Evolutionary conservation across 2,329 filamentous ascomycete species (phyloP).

Genomic region (Alternaria sp.): DNA sequence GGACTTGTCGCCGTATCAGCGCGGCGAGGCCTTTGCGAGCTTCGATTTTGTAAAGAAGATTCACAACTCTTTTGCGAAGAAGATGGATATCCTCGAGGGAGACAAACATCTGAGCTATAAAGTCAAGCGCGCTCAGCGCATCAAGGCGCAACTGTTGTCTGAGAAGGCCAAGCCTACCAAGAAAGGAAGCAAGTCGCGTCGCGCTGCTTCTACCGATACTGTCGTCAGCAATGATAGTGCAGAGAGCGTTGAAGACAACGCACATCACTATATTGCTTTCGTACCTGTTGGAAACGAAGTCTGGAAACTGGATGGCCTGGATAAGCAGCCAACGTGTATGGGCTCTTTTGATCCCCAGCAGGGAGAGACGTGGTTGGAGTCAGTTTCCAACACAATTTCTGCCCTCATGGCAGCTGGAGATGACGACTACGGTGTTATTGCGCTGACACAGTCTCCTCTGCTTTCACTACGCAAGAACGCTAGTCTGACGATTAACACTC

Average conservation of each 20-base stretch:
- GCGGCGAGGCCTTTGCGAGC: constrained; percentile 77
- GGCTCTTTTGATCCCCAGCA: constrained; percentile 48
- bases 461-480: constrained; percentile 55
- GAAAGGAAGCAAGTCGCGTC: constrained; percentile 51
- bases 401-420: constrained; percentile 72
- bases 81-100: constrained; percentile 68
- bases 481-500: constrained; percentile 56
- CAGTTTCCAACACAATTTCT: constrained; percentile 71
- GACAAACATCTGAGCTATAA: constrained; percentile 75
- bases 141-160: constrained; percentile 23
- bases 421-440: constrained; percentile 79
- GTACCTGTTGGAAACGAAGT: constrained; percentile 77
- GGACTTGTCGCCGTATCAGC: constrained; percentile 72
- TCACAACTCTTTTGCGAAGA: constrained; percentile 86
- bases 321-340: constrained; percentile 72
- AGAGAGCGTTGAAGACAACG: constrained; percentile 64
- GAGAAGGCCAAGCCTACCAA: constrained; percentile 43
- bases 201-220: constrained; percentile 38
- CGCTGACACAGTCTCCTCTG: constrained; percentile 74
- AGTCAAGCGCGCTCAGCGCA: constrained; percentile 52
- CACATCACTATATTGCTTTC: constrained; percentile 90
- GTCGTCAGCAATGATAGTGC: constrained; percentile 51
- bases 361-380: constrained; percentile 69
- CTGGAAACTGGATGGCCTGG: constrained; percentile 90
- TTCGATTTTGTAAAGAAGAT: constrained; percentile 79